Base-by-base conservation (phyloP, 164 flowering plant species). In the Dillenia suffruticosa region DNA sequence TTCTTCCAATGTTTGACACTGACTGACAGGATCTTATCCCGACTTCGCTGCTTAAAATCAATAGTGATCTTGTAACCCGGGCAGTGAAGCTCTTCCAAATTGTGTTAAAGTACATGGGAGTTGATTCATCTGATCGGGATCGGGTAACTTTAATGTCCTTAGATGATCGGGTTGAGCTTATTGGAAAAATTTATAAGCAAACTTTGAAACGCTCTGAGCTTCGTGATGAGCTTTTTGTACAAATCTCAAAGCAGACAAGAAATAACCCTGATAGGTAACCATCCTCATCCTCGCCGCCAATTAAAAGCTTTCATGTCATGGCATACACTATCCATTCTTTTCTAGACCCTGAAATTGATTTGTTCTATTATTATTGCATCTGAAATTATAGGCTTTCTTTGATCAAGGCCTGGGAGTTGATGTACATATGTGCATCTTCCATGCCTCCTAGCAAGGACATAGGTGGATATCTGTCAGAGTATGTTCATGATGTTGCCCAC, bases 361-460 rank as follows among this genome's bases (percentile, higher is more conserved):
- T 32, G 12, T 40, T 10, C 61, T 44, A 57, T 53, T 53, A 2
- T 49, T 57, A 2, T 58, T 63, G 26, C 51, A 63, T 73, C 58
- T 52, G 19, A 49, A 49, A 55, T 54, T 66, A 19, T 80, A 95
- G 99, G 84, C 86, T 78, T 49, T 82, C 59, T 80, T 76, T 90
- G 73, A 73, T 85, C 15, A 92, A 77, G 75, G 96, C 97, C 48
- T 95, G 99, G 99, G 97, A 95, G 70, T 73, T 95, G 1, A 90
- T 95, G 97, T 86, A 82, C 66, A 68, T 95, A 50, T 90, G 96
- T 74, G 90, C 98, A 49, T 92, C 97, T n/a, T 88, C 87, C 58
- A 95, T 92, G 96, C 97, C 99, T 69, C 99, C 99, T 64, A 85
- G 91, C 85, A 95, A 95, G 75, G 99, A 95, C 52, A 84, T 95